Conservation (phyloP, 192 early-diverging fungal species). For the Umbelopsis ramanniana region DNA sequence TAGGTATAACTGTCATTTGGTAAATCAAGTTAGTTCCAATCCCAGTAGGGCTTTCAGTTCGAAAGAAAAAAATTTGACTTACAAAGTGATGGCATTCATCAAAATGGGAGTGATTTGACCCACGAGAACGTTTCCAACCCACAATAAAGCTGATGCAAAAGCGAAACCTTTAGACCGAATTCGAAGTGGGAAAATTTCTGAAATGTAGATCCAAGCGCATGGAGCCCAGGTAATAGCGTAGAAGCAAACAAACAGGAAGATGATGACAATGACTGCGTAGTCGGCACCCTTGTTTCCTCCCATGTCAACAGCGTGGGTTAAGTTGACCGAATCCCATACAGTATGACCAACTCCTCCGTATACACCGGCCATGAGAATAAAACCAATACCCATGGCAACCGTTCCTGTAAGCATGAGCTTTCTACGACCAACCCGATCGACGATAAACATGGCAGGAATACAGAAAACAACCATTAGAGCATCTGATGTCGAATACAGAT, state of each 20-base stretch:
- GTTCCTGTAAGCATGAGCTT: conserved; percentile 30
- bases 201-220: conserved; percentile 85
- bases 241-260: conserved; percentile 76
- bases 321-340: conserved; percentile 32
- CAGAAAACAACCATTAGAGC: conserved; percentile 79
- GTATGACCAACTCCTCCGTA: conserved; percentile 42
- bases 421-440: conserved; percentile 31
- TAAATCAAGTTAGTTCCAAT: background rate
- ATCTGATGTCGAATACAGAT: conserved; percentile 21
- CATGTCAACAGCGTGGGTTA: conserved; percentile 39
- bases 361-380: conserved; percentile 43
- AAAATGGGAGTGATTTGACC: conserved; percentile 25
- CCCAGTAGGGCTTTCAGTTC: background rate
- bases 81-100: conserved; percentile 30
- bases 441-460: conserved; percentile 77
- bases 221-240: conserved; percentile 91
- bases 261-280: conserved; percentile 65
- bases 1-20: background rate
- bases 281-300: conserved; percentile 42
- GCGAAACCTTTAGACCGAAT: conserved; percentile 83
- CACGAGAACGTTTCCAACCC: conserved; percentile 69
- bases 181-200: conserved; percentile 89
- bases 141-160: conserved; percentile 81
- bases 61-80: background rate
- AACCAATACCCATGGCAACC: conserved; percentile 28